Evolutionary conservation across 176 grass and related monocot species (phyloP).

Genomic region (Avena insularis): DNA sequence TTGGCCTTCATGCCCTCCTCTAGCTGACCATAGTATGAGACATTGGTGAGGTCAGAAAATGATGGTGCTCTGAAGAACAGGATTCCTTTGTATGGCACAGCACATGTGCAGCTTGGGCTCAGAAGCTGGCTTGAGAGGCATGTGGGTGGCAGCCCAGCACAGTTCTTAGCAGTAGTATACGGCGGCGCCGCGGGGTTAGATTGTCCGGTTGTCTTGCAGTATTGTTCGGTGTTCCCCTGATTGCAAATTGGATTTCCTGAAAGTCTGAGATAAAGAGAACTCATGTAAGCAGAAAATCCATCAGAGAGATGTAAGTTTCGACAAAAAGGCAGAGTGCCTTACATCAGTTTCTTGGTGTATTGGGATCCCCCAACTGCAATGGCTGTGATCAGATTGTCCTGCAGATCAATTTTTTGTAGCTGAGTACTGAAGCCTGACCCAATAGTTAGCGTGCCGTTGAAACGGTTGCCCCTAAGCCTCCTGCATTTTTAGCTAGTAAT

Average conservation of each 20-base stretch:
- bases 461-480: conserved; percentile 63
- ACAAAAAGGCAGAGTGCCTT: neutral
- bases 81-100: conserved; percentile 75
- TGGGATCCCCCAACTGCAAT: conserved; percentile 43
- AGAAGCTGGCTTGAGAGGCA: conserved; percentile 51
- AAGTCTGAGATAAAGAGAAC: conserved; percentile 49
- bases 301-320: neutral
- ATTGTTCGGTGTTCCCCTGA: conserved; percentile 11
- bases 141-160: conserved; percentile 19
- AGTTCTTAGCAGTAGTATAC: conserved; percentile 57
- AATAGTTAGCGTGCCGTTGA: conserved; percentile 75
- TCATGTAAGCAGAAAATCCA: neutral
- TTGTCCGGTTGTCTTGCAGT: conserved; percentile 52
- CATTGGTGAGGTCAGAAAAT: conserved; percentile 73
- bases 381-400: conserved; percentile 47
- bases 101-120: conserved; percentile 70
- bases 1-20: conserved; percentile 47
- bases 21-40: conserved; percentile 46
- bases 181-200: conserved; percentile 25
- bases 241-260: conserved; percentile 68
- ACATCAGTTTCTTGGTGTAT: conserved; percentile 66
- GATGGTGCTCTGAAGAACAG: conserved; percentile 74
- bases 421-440: conserved; percentile 52
- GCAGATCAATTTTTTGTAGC: conserved; percentile 75
- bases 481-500: conserved; percentile 36